A percentile compares a stretch with the other conserved stretches of the same genome.
Evolutionary conservation across 108 stramenopile species (phyloP).

Genomic region (Aurantiochytrium sp.): DNA sequence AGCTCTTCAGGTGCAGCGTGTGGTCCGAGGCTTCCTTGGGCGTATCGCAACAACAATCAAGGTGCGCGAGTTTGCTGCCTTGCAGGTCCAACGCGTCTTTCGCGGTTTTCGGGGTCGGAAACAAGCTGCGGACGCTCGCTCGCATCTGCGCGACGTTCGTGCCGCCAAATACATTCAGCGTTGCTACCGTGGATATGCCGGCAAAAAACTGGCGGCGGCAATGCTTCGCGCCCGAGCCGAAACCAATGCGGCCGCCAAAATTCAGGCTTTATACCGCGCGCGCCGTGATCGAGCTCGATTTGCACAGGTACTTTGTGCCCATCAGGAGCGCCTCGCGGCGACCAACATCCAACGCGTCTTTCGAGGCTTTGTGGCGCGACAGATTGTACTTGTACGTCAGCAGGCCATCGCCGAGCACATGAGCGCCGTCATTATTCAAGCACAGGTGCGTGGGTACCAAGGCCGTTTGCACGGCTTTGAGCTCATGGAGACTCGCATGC

Average conservation of each 20-base stretch:
- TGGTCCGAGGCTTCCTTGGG: background rate
- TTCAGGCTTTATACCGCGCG: background rate
- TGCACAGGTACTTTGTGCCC: background rate
- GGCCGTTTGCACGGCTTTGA: background rate
- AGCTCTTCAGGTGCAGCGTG: background rate
- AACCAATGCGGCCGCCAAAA: background rate
- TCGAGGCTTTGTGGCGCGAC: background rate
- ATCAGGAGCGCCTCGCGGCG: background rate
- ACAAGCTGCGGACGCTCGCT: background rate
- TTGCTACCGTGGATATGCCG: slow-evolving; percentile 10
- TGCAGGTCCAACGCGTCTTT: background rate
- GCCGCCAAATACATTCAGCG: background rate
- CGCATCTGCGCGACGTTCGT: background rate
- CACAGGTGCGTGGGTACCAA: background rate
- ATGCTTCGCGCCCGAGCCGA: background rate
- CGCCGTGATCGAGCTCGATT: background rate
- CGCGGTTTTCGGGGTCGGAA: background rate
- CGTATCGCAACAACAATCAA: background rate
- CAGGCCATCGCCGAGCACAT: slow-evolving; percentile 4
- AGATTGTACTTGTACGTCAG: background rate
- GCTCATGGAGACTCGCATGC: slow-evolving; percentile 11
- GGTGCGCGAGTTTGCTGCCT: background rate
- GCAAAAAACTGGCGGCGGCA: background rate
- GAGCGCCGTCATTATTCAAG: background rate
- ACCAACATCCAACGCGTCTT: background rate